phyloP scores from a whole-genome alignment of 139 green algal genomes.

The Marvania coccoides region DNA sequence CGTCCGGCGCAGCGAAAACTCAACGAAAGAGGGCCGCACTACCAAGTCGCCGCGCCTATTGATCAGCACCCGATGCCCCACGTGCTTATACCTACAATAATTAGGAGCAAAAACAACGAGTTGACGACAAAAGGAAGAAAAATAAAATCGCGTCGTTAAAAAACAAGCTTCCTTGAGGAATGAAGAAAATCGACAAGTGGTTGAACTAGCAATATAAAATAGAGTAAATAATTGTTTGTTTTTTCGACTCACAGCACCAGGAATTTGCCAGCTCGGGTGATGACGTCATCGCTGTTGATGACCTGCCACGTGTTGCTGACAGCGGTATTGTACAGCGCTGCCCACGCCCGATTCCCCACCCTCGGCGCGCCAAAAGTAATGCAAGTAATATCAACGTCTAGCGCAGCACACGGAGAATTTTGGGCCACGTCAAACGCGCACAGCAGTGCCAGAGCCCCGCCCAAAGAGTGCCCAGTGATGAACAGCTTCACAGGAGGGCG shows the following conservation, averaged over 20 bases:
- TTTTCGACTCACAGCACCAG: conserved; percentile 4
- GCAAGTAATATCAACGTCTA: not conserved
- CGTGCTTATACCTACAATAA: conserved; percentile 35
- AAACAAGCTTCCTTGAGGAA: too few species aligned
- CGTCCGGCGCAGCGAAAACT: conserved; percentile 4
- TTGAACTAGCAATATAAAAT: too few species aligned
- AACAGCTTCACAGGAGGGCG: not conserved
- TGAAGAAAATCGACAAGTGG: too few species aligned
- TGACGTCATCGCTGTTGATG: conserved; percentile 46
- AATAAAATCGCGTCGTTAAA: too few species aligned
- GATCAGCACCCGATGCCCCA: conserved; percentile 35
- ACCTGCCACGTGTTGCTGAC: conserved; percentile 57
- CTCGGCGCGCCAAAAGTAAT: conserved; percentile 57
- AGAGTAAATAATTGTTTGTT: too few species aligned
- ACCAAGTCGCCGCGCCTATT: conserved; percentile 37
- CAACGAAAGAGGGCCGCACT: conserved; percentile 31
- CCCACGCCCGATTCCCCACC: conserved; percentile 54
- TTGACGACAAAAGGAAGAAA: too few species aligned
- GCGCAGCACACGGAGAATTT: not conserved
- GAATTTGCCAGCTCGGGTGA: conserved; percentile 28
- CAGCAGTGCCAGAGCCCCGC: conserved; percentile 38
- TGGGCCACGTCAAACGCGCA: conserved; percentile 28
- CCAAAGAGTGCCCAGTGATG: conserved; percentile 33
- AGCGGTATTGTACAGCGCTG: conserved; percentile 18
- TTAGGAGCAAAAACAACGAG: conserved; percentile 28